Evolutionary conservation across 2,329 filamentous ascomycete species (phyloP), one percentile per base, ranked within the genome.

Genomic region (Monilinia fructicola): DNA sequence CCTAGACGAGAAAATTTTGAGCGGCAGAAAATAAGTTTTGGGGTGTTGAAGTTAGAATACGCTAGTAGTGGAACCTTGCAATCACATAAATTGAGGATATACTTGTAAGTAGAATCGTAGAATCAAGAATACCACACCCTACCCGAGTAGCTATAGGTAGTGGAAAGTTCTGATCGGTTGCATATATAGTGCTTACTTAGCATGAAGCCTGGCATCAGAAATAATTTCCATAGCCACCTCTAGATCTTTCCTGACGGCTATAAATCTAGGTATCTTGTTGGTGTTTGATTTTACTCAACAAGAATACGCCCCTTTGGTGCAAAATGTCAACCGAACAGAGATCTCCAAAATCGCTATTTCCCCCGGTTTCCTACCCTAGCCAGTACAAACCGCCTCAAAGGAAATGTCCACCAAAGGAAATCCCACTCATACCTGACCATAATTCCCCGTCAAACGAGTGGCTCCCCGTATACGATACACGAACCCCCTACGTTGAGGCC

Each of bases 381-480:
- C 18, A 23, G 5, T 60, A 38, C 21, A 12, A 26, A 28, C 28
- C 58, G 7, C 58, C 31, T 52, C 58, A n/a, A 50, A 61, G 11
- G 28, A 62, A 12, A 62, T 14, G 40, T 62, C n/a, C 9, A 40
- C 42, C 28, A 1, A 21, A 16, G 2, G 23, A 52, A 53, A 38
- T 40, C 12, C 46, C n/a, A 11, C n/a, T 4, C 38, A 63, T 54
- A 28, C 18, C 48, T 9, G 48, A 31, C 18, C 28, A 54, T 16
- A 9, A 50, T 42, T 54, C 10, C 35, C 60, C 18, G 14, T 63
- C 38, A 53, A 42, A 23, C 35, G 18, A 42, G 1, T 63, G 35
- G 60, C 23, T 54, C 16, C 28, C 60, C 9, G 44, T 63, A 16
- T 63, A 63, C 60, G 9, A 63, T 23, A 21, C 3, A 28, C 54